Evolutionary conservation across 139 green algal genomes (phyloP), one percentile per base, ranked within the genome.

Genomic region (Coccomyxa sp.): DNA sequence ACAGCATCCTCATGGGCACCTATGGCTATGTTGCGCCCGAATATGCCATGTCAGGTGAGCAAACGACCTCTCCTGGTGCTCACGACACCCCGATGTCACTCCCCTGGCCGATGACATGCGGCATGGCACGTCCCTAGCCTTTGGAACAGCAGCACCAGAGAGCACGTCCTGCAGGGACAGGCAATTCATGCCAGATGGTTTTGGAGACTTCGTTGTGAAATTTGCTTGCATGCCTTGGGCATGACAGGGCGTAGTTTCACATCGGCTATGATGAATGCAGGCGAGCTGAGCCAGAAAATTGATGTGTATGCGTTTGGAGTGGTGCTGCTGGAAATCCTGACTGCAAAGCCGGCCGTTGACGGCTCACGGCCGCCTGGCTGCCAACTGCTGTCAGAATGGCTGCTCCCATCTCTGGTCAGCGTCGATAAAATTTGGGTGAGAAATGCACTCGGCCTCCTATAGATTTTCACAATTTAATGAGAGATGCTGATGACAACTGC

Each of bases 21-120:
- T 89, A 89, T 81, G 90, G 90, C 58, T 93, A 93, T 60, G 67
- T 89, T 3, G 91, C 91, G 25, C 90, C 91, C 7, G 91, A 94
- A 68, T 90, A 92, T 66, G 84, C 28, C 27, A 71, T 67, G 21
- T 82, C 76, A 60, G 80, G 84, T 87, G 76, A 27, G 78, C n/a
- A 18, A 17, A n/a, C n/a, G 10, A 78, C 1, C 71, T 78, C 9
- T 30, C 71, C 38, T 51, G 38, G 38, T 51, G 3, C 38, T 51
- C 38, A 51, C 38, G 38, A 3, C 38, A 51, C 38, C 38, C 38
- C 7, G 38, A 51, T 11, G 38, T 7, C 38, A 51, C 38, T 51
- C 38, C n/a, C 38, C 38, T 51, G 38, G 38, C 38, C 38, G 38
- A 51, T 51, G 38, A 51, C 38, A 51, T 51, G 38, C 38, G 38